Evolutionary conservation across 2,329 filamentous ascomycete genomes (phyloP).

Genomic region (Triangularia setosa): DNA sequence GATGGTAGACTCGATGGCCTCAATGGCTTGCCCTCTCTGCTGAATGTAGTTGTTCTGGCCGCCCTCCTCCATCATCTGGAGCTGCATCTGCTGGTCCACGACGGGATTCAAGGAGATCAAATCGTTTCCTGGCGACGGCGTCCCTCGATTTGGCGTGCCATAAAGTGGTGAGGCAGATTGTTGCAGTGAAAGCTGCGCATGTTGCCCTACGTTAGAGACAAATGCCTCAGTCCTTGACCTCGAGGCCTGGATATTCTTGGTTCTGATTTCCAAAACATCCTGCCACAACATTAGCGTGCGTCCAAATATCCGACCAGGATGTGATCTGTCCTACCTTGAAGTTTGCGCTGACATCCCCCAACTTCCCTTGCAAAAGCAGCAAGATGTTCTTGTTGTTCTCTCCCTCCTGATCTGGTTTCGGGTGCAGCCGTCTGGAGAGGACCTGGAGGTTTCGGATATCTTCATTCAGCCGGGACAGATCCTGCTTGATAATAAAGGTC

Average conservation of each 20-base stretch:
- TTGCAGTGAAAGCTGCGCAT: constrained; percentile 63
- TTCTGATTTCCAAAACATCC: constrained; percentile 90
- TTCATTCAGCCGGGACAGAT: constrained; percentile 76
- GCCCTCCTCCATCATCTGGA: constrained; percentile 91
- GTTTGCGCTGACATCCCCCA: constrained; percentile 88
- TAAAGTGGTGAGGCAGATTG: constrained; percentile 85
- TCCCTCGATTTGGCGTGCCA: constrained; percentile 66
- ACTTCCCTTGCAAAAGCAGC: constrained; percentile 81
- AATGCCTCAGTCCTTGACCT: constrained; percentile 93
- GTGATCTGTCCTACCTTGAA: constrained; percentile 58
- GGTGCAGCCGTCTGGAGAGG: constrained; percentile 73
- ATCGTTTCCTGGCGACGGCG: constrained; percentile 65
- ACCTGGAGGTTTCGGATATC: constrained; percentile 81
- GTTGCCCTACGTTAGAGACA: constrained; percentile 80
- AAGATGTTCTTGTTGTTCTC: constrained; percentile 99
- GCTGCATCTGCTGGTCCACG: constrained; percentile 68
- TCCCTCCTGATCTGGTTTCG: constrained; percentile 72
- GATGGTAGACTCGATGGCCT: constrained; percentile 94
- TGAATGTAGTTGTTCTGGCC: constrained; percentile 85
- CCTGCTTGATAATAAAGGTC: constrained; percentile 97
- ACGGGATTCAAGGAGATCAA: constrained; percentile 76
- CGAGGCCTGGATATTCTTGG: constrained; percentile 96
- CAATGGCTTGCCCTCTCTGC: constrained; percentile 90
- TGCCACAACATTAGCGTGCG: constrained; percentile 6
- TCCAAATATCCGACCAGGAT: neutral